phyloP scores from a whole-genome alignment of 1,284 basidiomycete genomes.

The Trichosporon inkin region DNA sequence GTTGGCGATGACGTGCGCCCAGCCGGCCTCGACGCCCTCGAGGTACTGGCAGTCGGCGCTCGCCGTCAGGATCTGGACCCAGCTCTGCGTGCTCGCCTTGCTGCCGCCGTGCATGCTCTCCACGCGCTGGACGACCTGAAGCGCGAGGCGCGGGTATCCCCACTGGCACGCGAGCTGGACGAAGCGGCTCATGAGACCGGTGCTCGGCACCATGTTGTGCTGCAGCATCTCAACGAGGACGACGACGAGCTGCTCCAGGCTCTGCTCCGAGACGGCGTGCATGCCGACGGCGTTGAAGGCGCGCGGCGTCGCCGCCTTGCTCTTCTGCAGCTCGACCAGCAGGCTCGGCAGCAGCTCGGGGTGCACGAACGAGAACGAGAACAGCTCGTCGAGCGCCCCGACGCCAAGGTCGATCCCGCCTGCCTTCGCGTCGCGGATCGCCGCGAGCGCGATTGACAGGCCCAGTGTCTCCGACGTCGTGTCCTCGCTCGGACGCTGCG shows the following conservation, averaged over 20 bases:
- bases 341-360: constrained; percentile 36
- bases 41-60: constrained; percentile 50
- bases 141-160: constrained; percentile 34
- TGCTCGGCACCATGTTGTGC: constrained; percentile 22
- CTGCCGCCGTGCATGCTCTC: constrained; percentile 18
- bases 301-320: neutral
- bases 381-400: constrained; percentile 30
- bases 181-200: constrained; percentile 17
- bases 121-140: constrained; percentile 30
- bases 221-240: constrained; percentile 37
- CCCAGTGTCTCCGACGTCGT: constrained; percentile 26
- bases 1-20: constrained; percentile 60
- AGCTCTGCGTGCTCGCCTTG: constrained; percentile 21
- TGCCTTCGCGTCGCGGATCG: constrained; percentile 36
- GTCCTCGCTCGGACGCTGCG: constrained; percentile 7
- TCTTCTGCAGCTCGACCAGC: constrained; percentile 21
- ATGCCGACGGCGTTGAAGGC: constrained; percentile 29
- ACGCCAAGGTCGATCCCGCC: constrained; percentile 36
- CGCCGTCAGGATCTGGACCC: constrained; percentile 37
- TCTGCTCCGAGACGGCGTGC: constrained; percentile 14
- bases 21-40: constrained; percentile 62
- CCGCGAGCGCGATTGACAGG: constrained; percentile 35
- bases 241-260: constrained; percentile 33
- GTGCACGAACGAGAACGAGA: constrained; percentile 28
- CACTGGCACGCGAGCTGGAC: constrained; percentile 35